A percentile compares a stretch with the other conserved stretches of the same genome.
Evolutionary conservation across 2,329 filamentous ascomycete genomes (phyloP).

Genomic region (Ophiostoma sp.): DNA sequence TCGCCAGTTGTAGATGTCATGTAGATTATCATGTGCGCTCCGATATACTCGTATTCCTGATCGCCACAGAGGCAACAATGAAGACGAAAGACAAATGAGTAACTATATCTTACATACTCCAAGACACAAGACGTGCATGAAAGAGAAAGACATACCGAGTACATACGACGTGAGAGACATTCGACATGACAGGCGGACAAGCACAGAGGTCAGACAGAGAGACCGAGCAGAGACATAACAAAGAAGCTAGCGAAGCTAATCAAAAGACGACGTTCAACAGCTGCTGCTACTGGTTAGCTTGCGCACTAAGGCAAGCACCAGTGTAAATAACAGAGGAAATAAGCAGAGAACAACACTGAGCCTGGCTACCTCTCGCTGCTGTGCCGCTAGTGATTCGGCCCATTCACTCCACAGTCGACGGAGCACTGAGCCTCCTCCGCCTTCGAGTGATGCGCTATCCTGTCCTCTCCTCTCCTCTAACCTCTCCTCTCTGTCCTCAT

Average conservation of each 20-base stretch:
- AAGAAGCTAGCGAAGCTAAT: not conserved
- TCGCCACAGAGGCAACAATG: no score
- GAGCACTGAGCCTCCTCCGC: conserved; percentile 1
- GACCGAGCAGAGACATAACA: not conserved
- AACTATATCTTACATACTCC: no score
- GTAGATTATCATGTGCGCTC: no score
- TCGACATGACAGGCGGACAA: not conserved
- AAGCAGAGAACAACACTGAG: not conserved
- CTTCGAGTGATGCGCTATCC: not conserved
- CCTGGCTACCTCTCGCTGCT: not conserved
- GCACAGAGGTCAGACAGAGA: not conserved
- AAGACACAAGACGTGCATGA: not conserved
- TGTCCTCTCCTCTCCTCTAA: not conserved
- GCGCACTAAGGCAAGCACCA: not conserved
- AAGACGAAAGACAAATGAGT: no score
- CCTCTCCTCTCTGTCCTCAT: not conserved
- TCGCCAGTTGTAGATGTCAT: no score
- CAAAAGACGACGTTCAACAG: not conserved
- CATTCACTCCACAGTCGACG: not conserved
- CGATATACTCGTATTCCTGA: no score
- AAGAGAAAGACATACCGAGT: no score
- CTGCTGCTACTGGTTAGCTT: not conserved
- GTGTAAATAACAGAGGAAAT: not conserved
- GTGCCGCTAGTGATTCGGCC: no score
- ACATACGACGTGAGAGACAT: no score